Base-by-base conservation (phyloP, 805 yeast genomes). In the Metschnikowia cubensis region DNA sequence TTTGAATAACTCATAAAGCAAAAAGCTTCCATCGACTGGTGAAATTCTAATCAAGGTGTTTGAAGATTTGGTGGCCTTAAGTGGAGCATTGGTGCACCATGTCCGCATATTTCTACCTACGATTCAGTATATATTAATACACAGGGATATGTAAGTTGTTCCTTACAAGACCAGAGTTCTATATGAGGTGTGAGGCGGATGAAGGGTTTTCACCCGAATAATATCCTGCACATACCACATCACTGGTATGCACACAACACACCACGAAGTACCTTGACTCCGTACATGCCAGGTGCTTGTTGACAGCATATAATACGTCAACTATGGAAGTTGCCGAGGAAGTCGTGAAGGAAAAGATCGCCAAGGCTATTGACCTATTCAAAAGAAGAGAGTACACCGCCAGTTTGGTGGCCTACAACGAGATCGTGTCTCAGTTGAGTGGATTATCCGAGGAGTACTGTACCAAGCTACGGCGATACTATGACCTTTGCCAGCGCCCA, bases 281-380 rank as follows among this genome's bases (percentile, higher is more conserved):
- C 20, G 22, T 6, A 21, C n/a, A n/a, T n/a, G n/a, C n/a, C n/a
- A n/a, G n/a, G n/a, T n/a, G n/a, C n/a, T n/a, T n/a, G n/a, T n/a
- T n/a, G n/a, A n/a, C n/a, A n/a, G n/a, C n/a, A n/a, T 22, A 43
- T 6, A 22, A 43, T 35, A 35, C 39, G 8, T 29, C 38, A 14
- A 29, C 41, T 14, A 57, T 57, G 59, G 59, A 56, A 42, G 51
- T 54, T 52, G 59, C 58, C 46, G 65, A 63, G 51, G 63, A 57
- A 22, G 55, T 63, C 17, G 41, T 69, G 7, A 51, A 58, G 21
- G 73, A 69, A 45, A 68, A 69, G 54, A 44, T 62, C 17, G 53
- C 60, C 17, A 49, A 62, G 37, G 69, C 72, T 2, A 61, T 66
- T 31, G 63, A 64, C 21, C 65, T 63, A 49, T 73, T 72, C 59